Conservation (phyloP, 2,329 filamentous ascomycete genomes). For the Ophiocordyceps camponoti-leonardi region DNA sequence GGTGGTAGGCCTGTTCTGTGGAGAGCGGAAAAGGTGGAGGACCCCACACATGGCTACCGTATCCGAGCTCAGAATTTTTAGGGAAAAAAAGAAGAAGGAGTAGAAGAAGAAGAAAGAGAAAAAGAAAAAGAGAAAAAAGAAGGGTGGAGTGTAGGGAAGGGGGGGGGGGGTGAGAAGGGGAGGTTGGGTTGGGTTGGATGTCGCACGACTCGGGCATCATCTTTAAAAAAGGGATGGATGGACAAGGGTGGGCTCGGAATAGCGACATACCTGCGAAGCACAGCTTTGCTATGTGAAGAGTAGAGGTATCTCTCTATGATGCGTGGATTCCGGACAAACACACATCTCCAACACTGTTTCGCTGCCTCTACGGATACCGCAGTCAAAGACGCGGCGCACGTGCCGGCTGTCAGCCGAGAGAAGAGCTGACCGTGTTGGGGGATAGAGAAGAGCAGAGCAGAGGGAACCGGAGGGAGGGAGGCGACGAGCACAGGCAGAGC, state of each 20-base stretch:
- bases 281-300: no score
- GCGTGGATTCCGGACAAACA: not conserved
- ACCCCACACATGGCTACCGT: not conserved
- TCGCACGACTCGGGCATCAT: not conserved
- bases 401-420: not conserved
- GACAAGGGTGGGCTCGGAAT: not conserved
- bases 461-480: no score
- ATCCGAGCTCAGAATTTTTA: no score
- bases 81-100: no score
- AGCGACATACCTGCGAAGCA: no score
- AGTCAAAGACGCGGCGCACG: not conserved
- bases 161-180: not conserved
- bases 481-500: no score
- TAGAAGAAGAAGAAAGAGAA: no score
- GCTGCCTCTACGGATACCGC: not conserved
- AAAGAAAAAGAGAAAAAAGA: no score
- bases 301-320: no score
- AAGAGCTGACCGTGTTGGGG: not conserved
- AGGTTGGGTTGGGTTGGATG: not conserved
- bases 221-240: not conserved
- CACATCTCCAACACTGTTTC: not conserved
- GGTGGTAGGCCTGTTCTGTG: not conserved
- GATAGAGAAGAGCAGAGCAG: no score
- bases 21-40: not conserved
- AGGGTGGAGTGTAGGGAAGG: no score